Evolutionary conservation across 2,329 filamentous ascomycete species (phyloP).

Genomic region (Talaromyces sp.): DNA sequence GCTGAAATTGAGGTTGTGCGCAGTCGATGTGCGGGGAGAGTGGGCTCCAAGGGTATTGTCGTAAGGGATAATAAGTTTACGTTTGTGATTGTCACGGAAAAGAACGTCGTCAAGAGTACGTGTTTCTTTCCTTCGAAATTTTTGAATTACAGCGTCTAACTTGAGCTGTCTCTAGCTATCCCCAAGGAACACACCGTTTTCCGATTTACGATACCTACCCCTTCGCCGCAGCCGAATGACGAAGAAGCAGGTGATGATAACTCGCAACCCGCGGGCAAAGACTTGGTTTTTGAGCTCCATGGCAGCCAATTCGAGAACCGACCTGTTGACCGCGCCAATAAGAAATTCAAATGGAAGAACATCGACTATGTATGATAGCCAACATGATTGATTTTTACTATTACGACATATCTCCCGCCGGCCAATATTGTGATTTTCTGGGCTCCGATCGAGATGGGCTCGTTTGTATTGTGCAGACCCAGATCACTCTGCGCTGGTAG

Average conservation of each 20-base stretch:
- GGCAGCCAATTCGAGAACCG: slow-evolving; percentile 82
- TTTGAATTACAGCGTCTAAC: neutral
- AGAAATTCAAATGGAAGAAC: slow-evolving; percentile 85
- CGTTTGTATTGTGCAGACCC: neutral
- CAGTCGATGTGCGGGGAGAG: slow-evolving; percentile 72
- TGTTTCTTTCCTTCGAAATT: slow-evolving; percentile 8
- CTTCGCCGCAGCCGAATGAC: slow-evolving; percentile 15
- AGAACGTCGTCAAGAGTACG: slow-evolving; percentile 63
- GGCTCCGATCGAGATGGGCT: neutral
- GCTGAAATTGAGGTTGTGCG: slow-evolving; percentile 76
- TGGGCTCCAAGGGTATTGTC: slow-evolving; percentile 81
- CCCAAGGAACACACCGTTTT: slow-evolving; percentile 92
- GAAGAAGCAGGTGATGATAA: slow-evolving; percentile 14
- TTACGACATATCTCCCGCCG: neutral
- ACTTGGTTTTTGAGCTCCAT: slow-evolving; percentile 74
- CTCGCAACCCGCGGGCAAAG: slow-evolving; percentile 23
- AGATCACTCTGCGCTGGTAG: neutral
- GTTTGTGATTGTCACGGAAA: slow-evolving; percentile 74
- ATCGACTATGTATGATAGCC: slow-evolving; percentile 61
- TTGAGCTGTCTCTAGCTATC: slow-evolving; percentile 45
- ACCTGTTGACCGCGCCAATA: slow-evolving; percentile 78
- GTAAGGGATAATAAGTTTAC: slow-evolving; percentile 81
- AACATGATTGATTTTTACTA: neutral
- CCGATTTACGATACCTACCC: slow-evolving; percentile 61
- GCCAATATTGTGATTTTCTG: neutral